Conservation (phyloP, 305 asterid genomes). For the Petunia hybrid region DNA sequence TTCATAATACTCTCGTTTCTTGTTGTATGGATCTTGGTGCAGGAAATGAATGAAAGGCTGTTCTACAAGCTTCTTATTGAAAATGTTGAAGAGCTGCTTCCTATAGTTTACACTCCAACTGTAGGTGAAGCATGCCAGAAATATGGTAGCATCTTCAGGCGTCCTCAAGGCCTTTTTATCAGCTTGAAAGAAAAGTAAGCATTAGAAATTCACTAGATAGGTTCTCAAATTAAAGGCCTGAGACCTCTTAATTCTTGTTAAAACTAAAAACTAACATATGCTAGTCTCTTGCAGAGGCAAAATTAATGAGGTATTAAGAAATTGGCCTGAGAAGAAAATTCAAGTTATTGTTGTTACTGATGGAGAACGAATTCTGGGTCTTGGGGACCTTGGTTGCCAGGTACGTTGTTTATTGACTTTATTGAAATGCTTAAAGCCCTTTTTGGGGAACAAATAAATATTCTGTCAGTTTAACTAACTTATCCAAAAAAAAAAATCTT, state of each 20-base stretch:
- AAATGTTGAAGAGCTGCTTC: conserved; percentile 88
- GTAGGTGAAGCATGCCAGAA: conserved; percentile 84
- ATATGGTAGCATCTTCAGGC: conserved; percentile 80
- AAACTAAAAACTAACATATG: neutral
- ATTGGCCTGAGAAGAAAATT: conserved; percentile 87
- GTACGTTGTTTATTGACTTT: conserved; percentile 39
- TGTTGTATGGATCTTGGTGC: conserved; percentile 32
- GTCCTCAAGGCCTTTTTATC: conserved; percentile 88
- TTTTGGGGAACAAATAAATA: neutral
- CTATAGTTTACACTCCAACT: conserved; percentile 84
- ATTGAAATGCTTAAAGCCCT: neutral
- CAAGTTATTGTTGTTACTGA: conserved; percentile 93
- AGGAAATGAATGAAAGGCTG: conserved; percentile 87
- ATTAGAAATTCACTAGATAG: conserved; percentile 14
- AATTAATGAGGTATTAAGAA: conserved; percentile 80
- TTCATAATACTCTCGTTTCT: conserved; percentile 14
- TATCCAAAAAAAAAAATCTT: neutral
- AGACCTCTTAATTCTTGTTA: conserved; percentile 7
- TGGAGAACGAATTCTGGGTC: conserved; percentile 92
- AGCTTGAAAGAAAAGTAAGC: conserved; percentile 84
- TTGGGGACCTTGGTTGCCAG: conserved; percentile 92
- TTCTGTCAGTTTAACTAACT: neutral
- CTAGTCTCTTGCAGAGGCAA: conserved; percentile 56
- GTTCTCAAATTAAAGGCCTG: conserved; percentile 19
- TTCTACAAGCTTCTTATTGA: conserved; percentile 90